Conservation (phyloP, 495 filamentous ascomycete genomes). For the Tetracladium setigerum region DNA sequence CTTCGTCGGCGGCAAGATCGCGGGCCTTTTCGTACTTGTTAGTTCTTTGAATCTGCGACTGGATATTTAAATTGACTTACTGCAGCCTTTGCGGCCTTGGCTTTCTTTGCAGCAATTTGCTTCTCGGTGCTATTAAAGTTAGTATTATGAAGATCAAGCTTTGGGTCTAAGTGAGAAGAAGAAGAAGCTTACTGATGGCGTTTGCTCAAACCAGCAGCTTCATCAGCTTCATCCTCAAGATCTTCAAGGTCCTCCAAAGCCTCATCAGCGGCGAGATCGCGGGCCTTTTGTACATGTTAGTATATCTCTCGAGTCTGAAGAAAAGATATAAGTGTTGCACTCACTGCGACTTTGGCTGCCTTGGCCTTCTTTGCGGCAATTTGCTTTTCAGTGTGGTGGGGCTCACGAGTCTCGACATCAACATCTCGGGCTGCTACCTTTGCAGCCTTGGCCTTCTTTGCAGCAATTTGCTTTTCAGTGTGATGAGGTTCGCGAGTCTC, state of each 20-base stretch:
- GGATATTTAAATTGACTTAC: too few relatives aligned
- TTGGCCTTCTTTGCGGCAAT: constrained; percentile 15
- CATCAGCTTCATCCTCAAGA: constrained; percentile 13
- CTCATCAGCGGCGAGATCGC: too few relatives aligned
- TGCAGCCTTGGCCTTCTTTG: constrained; percentile 9
- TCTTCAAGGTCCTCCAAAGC: neutral
- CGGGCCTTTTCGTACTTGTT: too few relatives aligned
- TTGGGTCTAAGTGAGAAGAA: neutral
- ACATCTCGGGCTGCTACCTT: constrained; percentile 1
- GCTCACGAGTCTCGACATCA: constrained; percentile 15
- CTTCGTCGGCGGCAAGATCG: too few relatives aligned
- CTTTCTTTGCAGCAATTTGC: constrained; percentile 4
- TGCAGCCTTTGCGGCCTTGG: neutral
- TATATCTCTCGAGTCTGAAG: constrained; percentile 13
- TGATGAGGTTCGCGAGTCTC: neutral
- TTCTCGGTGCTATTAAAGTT: constrained; percentile 2
- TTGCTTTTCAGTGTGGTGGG: constrained; percentile 20
- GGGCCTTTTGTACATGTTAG: constrained; percentile 1
- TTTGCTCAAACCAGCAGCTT: constrained; percentile 3
- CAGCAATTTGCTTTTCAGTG: constrained; percentile 5
- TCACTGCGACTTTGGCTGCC: neutral
- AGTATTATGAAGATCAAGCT: too few relatives aligned
- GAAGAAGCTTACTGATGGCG: constrained; percentile 9
- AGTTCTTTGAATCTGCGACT: too few relatives aligned
- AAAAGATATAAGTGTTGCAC: too few relatives aligned